These are phyloP conservation scores for Neurospora sp. DNA, from an alignment of 495 filamentous ascomycete species.

Conservation along the genomic window DNA sequence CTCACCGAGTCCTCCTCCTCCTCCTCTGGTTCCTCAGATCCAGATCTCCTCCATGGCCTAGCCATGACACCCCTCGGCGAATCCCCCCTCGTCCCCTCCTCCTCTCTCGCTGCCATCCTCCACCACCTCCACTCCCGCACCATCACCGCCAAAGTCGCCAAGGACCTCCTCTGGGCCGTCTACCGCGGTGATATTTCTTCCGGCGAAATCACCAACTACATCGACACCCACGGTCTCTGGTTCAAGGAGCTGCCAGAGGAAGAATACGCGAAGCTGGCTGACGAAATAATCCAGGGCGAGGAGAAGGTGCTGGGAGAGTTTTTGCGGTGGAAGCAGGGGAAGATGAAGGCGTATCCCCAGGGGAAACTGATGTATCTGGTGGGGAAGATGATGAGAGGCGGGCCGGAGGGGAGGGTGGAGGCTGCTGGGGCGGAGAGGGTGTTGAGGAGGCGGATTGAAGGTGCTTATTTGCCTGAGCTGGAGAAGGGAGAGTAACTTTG, in stretches of 20 bases:
- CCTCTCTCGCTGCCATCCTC: conserved; percentile 57
- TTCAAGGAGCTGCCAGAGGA: conserved; percentile 49
- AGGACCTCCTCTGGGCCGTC: conserved; percentile 55
- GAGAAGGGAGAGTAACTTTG: neutral
- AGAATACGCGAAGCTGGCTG: conserved; percentile 50
- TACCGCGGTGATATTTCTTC: conserved; percentile 32
- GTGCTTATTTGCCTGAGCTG: neutral
- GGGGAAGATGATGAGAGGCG: conserved; percentile 77
- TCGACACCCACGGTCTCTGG: conserved; percentile 56
- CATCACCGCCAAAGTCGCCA: conserved; percentile 70
- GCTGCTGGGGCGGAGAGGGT: conserved; percentile 59
- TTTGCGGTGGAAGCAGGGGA: conserved; percentile 44
- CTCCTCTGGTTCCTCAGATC: neutral
- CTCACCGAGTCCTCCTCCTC: conserved; percentile 33
- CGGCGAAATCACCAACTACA: conserved; percentile 37
- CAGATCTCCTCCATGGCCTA: neutral
- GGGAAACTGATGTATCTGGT: conserved; percentile 83
- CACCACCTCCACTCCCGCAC: conserved; percentile 48
- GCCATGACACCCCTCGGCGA: conserved; percentile 31
- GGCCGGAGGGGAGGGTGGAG: conserved; percentile 68
- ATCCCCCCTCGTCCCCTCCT: conserved; percentile 41
- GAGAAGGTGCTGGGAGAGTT: conserved; percentile 62
- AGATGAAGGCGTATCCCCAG: conserved; percentile 31
- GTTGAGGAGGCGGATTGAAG: conserved; percentile 37
- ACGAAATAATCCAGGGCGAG: conserved; percentile 35